Evolutionary conservation across 1,139 yeast species (phyloP), one percentile per base, ranked within the genome.

Genomic region (Ogataea hybrid): DNA sequence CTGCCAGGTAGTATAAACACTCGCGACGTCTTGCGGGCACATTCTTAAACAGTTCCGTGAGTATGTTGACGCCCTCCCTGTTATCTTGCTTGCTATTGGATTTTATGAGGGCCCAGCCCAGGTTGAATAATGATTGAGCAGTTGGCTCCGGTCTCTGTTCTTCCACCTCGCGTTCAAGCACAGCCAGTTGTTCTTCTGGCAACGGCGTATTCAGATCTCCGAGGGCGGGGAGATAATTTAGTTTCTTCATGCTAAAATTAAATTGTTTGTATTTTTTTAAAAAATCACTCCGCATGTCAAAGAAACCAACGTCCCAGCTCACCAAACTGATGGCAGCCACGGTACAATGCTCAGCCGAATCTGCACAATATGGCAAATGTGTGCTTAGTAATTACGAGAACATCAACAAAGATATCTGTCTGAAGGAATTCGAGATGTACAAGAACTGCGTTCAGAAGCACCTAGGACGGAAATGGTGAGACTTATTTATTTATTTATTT

Each of bases 61-160:
- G 70, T 28, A 90, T 71, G 44, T 77, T 80, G 20, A 94, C 80
- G 0, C 97, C 99, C 42, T 82, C 72, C 52, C 82, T 75, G 58
- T 87, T 95, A 47, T 85, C 82, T 37, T 71, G 72, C 18, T 71
- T 70, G 34, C 71, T 68, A 38, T 64, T 58, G 5, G 95, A 80
- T 60, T 89, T 89, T 49, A 94, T 78, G 41, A 92, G 69, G 1
- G 95, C 98, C 98, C 99, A 94, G 1, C 97, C 95, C 57, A 86
- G 87, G 64, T 92, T 94, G 72, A 94, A 94, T 46, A 81, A 77
- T 4, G 96, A 84, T 62, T 88, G 97, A 0, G 87, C 73, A 0
- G 89, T 73, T 1, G 88, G 90, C 38, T 75, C 70, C 8, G 94
- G 95, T 30, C 85, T 82, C 61, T 94, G 98, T 2, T 84, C 71